Conservation (phyloP, 805 yeast genomes). For the Wickerhamiella siamensis region DNA sequence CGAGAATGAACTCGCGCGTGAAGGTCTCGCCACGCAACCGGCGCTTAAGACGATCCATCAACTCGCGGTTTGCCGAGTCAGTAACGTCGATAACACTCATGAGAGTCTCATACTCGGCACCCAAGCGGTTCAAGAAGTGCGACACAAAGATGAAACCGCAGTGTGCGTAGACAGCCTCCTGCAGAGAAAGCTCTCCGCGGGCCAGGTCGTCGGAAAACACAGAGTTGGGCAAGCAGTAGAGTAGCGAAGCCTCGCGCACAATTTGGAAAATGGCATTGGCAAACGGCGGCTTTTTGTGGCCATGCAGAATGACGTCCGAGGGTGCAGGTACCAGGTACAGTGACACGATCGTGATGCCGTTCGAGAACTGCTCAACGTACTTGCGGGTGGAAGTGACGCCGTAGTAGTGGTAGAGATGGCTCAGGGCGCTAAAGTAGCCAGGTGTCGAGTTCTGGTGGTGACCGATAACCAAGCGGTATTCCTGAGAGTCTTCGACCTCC, state of each 20-base stretch:
- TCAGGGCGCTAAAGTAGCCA: conserved; percentile 73
- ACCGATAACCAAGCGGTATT: conserved; percentile 79
- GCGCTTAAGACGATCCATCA: conserved; percentile 65
- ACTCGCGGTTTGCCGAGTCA: conserved; percentile 56
- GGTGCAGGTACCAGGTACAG: conserved; percentile 63
- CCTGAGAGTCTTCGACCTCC: conserved; percentile 64
- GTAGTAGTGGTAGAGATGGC: conserved; percentile 78
- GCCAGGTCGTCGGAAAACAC: conserved; percentile 62
- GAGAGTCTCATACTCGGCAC: conserved; percentile 71
- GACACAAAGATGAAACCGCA: conserved; percentile 84
- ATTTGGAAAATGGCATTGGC: conserved; percentile 78
- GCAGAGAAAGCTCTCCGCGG: conserved; percentile 68
- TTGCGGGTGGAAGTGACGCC: conserved; percentile 72
- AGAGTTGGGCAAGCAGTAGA: conserved; percentile 83
- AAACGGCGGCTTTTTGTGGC: conserved; percentile 30
- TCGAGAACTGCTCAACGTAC: conserved; percentile 86
- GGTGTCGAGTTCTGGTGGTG: conserved; percentile 74
- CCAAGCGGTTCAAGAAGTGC: conserved; percentile 87
- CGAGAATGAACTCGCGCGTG: conserved; percentile 69
- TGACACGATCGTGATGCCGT: conserved; percentile 76
- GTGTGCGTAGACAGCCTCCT: conserved; percentile 89
- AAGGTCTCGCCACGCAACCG: conserved; percentile 87
- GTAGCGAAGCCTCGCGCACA: conserved; percentile 81
- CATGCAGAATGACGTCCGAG: conserved; percentile 25
- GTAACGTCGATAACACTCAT: conserved; percentile 47